Evolutionary conservation across 2,329 filamentous ascomycete genomes (phyloP), one percentile per base, ranked within the genome.

Genomic region (Xylariaceae sp.): DNA sequence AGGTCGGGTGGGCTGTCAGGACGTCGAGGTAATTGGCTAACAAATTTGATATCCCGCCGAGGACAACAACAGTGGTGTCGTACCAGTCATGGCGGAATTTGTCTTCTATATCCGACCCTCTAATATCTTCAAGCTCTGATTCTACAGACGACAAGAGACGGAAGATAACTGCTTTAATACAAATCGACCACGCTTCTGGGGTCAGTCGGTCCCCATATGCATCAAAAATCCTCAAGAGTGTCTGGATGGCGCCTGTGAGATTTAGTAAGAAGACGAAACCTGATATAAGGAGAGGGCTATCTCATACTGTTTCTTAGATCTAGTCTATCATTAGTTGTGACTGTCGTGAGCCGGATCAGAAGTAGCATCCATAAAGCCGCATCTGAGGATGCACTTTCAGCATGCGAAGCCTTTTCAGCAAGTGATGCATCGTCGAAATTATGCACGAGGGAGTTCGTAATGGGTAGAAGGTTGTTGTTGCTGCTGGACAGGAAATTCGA

Each of bases 151-250:
- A 77, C 3, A 95, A 70, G 57, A 96, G 82, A 51, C 81, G 82
- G 68, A 96, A 91, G 2, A 96, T 77, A 6, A 96, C 87, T 6
- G 81, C 83, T 52, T 87, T 85, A 48, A 96, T 80, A 59, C 90
- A 94, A 27, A 92, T 77, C 42, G 86, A 85, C 91, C 90, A 97
- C 0, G 88, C 85, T 61, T 87, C 82, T 0, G 89, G 77, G 38
- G 80, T 85, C 5, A 96, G 75, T 46, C 87, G 85, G 57, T 91
- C 87, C 11, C 90, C 90, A 55, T 95, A 95, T 1, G 89, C 90
- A 65, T 96, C 90, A 55, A 97, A 90, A 17, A 97, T 96, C 41
- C 90, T 82, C 48, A 96, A 78, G 3, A 97, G 73, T 0, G 92
- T 96, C 66, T 96, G 92, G 18, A 96, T 88, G 1, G 91, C 90